Base-by-base conservation (phyloP, 2,329 filamentous ascomycete species). In the Drechslera avenae region DNA sequence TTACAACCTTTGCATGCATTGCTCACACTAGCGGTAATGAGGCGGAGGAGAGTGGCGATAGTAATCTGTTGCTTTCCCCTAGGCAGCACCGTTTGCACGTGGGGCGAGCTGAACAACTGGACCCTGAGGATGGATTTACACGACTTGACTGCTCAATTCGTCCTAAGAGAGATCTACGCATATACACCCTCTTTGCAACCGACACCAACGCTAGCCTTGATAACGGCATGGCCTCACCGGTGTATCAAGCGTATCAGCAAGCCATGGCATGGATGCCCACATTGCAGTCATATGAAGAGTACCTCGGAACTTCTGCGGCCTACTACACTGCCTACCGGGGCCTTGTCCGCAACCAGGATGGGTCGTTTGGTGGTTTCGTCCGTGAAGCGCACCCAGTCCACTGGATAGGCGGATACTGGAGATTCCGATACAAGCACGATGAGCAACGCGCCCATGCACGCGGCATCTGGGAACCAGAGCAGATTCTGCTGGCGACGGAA, bases 381-480 rank as follows among this genome's bases (percentile, higher is more conserved):
- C 43, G 45, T 5, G 31, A 28, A 1, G 14, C 36, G 5, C 39
- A 57, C 5, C 17, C 46, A 6, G 42, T 44, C 0, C 58, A 60
- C 14, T 0, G 43, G 4, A 13, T 28, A 4, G 36, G 36, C 14
- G 62, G 60, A 0, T 59, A 64, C 17, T 66, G 60, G 60, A 45
- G n/a, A 13, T 64, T 65, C 23, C 16, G 23, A 7, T 42, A 42
- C 9, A 16, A 32, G n/a, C 19, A 52, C 0, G 63, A 65, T 18
- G 59, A 64, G 9, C 49, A 32, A 8, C 54, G 54, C 35, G 59
- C 63, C 7, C 41, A 47, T 23, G 14, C 26, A 3, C 34, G n/a
- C 9, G 60, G 62, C 14, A 37, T 60, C 3, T 17, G n/a, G 4
- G 56, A 21, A 2, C 63, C 62, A 0, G 63, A 66, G 21, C 44